These are phyloP conservation scores for Fusarium sororula DNA, from an alignment of 2,329 filamentous ascomycete genomes.

Conservation along the genomic window DNA sequence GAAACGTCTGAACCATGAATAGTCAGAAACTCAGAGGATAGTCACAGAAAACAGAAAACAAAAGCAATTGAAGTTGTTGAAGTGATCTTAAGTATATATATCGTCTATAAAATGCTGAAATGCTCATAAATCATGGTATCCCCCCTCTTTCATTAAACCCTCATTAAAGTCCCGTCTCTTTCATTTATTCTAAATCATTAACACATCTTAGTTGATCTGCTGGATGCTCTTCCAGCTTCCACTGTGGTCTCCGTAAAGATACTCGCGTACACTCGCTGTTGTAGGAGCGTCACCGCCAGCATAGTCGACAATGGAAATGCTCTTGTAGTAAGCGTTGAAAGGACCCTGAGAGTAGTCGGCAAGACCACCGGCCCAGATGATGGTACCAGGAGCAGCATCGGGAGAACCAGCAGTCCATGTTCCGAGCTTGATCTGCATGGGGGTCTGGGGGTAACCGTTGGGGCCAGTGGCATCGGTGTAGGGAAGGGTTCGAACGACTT, in stretches of 20 bases:
- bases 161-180: not conserved
- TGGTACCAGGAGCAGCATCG: constrained; percentile 73
- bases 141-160: constrained; percentile 21
- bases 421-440: constrained; percentile 75
- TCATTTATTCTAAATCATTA: not conserved
- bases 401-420: constrained; percentile 69
- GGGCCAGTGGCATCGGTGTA: constrained; percentile 60
- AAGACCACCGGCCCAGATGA: constrained; percentile 71
- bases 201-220: constrained; percentile 18
- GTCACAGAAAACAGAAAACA: not conserved
- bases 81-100: not conserved
- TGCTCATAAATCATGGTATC: not conserved
- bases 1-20: too few species aligned
- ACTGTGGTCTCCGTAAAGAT: constrained; percentile 53
- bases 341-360: constrained; percentile 56
- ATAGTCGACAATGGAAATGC: constrained; percentile 55
- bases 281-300: constrained; percentile 48
- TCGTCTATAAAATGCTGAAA: constrained; percentile 4
- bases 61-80: not conserved
- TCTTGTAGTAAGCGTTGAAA: constrained; percentile 57
- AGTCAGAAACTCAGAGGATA: too few species aligned
- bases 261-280: constrained; percentile 50
- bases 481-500: constrained; percentile 67
- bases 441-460: constrained; percentile 64
- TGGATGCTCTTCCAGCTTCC: constrained; percentile 56